Conservation (phyloP, 495 filamentous ascomycete species). For the Penicillium crystallinum region DNA sequence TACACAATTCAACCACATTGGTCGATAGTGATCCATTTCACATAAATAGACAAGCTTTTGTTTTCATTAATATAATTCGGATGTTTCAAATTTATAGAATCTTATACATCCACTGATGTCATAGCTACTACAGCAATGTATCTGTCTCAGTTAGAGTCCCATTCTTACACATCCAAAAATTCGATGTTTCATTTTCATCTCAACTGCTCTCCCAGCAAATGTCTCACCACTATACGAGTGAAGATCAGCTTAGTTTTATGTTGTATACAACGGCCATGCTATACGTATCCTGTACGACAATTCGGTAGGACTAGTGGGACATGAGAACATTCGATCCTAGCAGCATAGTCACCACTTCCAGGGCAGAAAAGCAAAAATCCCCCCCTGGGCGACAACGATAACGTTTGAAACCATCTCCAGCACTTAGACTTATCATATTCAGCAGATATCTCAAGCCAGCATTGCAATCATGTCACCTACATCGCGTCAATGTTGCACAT, state of each 20-base stretch:
- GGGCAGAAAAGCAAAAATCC: not conserved
- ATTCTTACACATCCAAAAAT: not conserved
- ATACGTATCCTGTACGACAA: slow-evolving; percentile 11
- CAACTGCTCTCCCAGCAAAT: not conserved
- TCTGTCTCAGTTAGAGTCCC: not conserved
- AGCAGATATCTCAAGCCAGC: not conserved
- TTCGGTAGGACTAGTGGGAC: slow-evolving; percentile 9
- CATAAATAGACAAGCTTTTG: slow-evolving; percentile 1
- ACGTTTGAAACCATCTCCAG: no score
- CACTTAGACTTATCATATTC: not conserved
- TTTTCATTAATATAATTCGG: no score
- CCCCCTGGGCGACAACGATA: no score
- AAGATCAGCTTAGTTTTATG: not conserved
- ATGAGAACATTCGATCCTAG: not conserved
- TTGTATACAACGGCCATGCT: not conserved
- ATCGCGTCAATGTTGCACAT: slow-evolving; percentile 5
- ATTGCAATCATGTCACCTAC: not conserved
- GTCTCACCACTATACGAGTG: not conserved
- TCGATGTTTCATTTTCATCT: not conserved
- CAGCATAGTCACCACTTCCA: not conserved
- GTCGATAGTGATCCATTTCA: not conserved
- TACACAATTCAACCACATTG: slow-evolving; percentile 5
- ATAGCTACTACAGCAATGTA: not conserved
- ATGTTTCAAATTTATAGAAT: no score
- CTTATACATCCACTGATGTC: not conserved